phyloP scores from a whole-genome alignment of 169 alveolate species.

The Blepharisma undulans region DNA sequence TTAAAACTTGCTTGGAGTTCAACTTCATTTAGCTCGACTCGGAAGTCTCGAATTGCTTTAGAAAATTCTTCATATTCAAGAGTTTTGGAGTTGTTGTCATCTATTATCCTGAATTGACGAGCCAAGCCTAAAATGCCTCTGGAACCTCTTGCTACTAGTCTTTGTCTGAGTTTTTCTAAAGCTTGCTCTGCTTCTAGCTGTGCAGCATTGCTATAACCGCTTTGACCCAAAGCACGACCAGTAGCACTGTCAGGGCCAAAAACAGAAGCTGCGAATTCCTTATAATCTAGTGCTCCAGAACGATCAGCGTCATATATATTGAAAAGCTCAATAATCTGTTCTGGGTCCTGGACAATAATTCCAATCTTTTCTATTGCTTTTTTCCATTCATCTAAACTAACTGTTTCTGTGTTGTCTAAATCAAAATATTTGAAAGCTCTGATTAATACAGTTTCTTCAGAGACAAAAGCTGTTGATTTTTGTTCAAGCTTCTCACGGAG shows the following conservation, averaged over 20 bases:
- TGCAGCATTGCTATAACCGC: background rate
- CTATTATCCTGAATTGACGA: conserved; percentile 63
- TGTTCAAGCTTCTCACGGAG: conserved; percentile 64
- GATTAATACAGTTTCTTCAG: conserved; percentile 72
- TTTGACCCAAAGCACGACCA: background rate
- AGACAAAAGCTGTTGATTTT: conserved; percentile 55
- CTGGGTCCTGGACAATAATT: background rate
- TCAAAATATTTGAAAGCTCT: conserved; percentile 80
- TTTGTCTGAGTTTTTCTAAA: conserved; percentile 54
- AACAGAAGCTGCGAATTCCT: conserved; percentile 60
- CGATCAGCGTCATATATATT: conserved; percentile 57
- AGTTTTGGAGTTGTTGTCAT: conserved; percentile 61
- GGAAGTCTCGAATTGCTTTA: conserved; percentile 61
- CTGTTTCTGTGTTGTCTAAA: conserved; percentile 67
- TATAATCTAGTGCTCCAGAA: conserved; percentile 68
- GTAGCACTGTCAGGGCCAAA: background rate
- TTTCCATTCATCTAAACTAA: conserved; percentile 63
- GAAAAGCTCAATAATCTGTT: background rate
- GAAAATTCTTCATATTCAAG: conserved; percentile 51
- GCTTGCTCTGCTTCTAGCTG: conserved; percentile 32
- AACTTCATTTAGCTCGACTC: conserved; percentile 54
- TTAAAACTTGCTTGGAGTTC: conserved; percentile 64
- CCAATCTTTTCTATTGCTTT: conserved; percentile 81
- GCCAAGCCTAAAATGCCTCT: conserved; percentile 76
- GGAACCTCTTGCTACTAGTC: conserved; percentile 70